phyloP scores from a whole-genome alignment of 345 rosid species.

The Salix koriyanagi region DNA sequence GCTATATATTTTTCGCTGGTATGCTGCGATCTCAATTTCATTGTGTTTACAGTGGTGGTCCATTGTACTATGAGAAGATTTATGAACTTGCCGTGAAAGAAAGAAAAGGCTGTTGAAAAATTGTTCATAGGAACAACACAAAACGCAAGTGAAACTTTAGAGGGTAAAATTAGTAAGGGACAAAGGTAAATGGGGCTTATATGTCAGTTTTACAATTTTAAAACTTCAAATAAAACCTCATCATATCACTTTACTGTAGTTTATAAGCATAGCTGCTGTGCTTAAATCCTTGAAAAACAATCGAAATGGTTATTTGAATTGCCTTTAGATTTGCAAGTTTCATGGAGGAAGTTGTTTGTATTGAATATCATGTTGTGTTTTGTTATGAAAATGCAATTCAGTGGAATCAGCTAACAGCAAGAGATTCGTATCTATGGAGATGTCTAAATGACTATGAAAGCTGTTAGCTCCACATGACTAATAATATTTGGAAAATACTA shows the following conservation, averaged over 20 bases:
- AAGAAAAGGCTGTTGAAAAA: too few relatives aligned
- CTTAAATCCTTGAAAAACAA: background rate
- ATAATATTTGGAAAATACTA: too few relatives aligned
- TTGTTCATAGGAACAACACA: background rate
- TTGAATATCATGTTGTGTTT: background rate
- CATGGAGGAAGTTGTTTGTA: background rate
- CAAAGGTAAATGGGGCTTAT: background rate
- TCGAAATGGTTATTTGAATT: background rate
- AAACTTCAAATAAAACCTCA: background rate
- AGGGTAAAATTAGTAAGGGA: background rate
- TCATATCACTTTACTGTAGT: background rate
- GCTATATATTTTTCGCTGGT: too few relatives aligned
- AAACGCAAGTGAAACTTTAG: background rate
- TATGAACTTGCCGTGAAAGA: too few relatives aligned
- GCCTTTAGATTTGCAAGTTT: background rate
- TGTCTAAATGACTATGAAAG: background rate
- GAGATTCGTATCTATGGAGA: background rate
- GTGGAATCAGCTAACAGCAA: background rate
- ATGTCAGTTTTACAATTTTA: background rate
- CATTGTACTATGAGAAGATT: too few relatives aligned
- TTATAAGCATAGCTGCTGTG: background rate
- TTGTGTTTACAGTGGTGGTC: too few relatives aligned
- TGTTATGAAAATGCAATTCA: background rate
- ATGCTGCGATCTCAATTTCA: too few relatives aligned
- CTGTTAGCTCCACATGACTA: background rate